Conservation (phyloP, 345 rosid species). For the Isatis tinctoria region DNA sequence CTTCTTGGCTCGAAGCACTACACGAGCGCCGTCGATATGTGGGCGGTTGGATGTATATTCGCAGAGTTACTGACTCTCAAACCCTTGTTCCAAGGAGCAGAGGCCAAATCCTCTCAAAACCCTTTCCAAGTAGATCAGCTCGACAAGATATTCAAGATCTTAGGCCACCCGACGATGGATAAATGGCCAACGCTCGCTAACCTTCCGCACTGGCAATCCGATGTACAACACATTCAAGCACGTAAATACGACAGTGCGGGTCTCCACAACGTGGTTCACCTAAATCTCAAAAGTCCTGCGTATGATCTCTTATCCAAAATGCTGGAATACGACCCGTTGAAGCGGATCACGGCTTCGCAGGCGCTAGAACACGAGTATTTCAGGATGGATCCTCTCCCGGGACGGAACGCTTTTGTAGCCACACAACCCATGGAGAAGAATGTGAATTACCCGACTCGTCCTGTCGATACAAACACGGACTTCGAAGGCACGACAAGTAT, state of each 20-base stretch:
- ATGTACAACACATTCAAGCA: slow-evolving; percentile 73
- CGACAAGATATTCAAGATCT: slow-evolving; percentile 95
- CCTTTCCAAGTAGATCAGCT: slow-evolving; percentile 98
- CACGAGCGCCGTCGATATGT: slow-evolving; percentile 94
- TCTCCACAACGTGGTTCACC: slow-evolving; percentile 70
- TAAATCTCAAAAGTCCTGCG: slow-evolving; percentile 54
- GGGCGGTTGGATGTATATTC: slow-evolving; percentile 99
- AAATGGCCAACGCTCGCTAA: slow-evolving; percentile 87
- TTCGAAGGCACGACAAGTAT: slow-evolving; percentile 92
- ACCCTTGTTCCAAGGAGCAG: slow-evolving; percentile 96
- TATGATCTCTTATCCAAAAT: slow-evolving; percentile 86
- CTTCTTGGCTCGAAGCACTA: slow-evolving; percentile 98
- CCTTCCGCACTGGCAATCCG: slow-evolving; percentile 90
- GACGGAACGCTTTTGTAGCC: slow-evolving; percentile 85
- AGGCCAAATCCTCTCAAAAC: slow-evolving; percentile 74
- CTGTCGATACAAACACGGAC: slow-evolving; percentile 83
- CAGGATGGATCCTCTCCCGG: slow-evolving; percentile 74
- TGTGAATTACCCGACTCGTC: slow-evolving; percentile 82
- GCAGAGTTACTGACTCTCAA: slow-evolving; percentile 94
- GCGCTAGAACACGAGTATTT: slow-evolving; percentile 95
- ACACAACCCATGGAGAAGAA: slow-evolving; percentile 76
- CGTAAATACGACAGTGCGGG: slow-evolving; percentile 70
- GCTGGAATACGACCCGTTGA: slow-evolving; percentile 92
- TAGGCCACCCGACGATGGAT: slow-evolving; percentile 92
- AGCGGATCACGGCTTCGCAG: slow-evolving; percentile 94